Percentiles rank a stretch among this genome's conserved stretches.
Evolutionary conservation across 495 filamentous ascomycete genomes (phyloP).

Genomic region (Astrocystis sublimbata): DNA sequence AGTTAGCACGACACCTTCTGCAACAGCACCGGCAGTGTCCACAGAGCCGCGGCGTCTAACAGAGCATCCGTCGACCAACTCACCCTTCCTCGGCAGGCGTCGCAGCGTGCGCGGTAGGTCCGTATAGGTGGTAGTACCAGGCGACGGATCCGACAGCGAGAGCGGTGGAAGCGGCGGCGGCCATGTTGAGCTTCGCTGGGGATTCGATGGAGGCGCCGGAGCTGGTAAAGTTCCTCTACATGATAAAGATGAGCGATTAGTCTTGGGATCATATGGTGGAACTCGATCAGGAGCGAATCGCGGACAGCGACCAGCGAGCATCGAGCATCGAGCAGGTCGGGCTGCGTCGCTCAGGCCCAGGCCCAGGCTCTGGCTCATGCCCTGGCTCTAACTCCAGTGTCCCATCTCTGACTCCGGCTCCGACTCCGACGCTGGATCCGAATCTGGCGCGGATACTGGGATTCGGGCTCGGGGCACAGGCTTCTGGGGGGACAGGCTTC

Average conservation of each 20-base stretch:
- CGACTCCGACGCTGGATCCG: too few species aligned
- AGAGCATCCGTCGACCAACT: slow-evolving; percentile 49
- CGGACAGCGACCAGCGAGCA: not conserved
- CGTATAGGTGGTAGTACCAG: slow-evolving; percentile 96
- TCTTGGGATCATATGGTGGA: slow-evolving; percentile 24
- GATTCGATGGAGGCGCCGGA: slow-evolving; percentile 59
- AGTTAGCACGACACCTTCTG: slow-evolving; percentile 20
- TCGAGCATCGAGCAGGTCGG: slow-evolving; percentile 4
- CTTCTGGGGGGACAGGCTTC: slow-evolving; percentile 2
- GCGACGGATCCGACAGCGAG: slow-evolving; percentile 83
- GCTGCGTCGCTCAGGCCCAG: too few species aligned
- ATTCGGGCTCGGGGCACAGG: slow-evolving; percentile 18
- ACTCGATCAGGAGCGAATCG: not conserved
- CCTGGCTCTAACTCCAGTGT: too few species aligned
- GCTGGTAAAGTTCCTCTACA: slow-evolving; percentile 62
- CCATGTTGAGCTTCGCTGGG: slow-evolving; percentile 69
- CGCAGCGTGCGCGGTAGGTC: slow-evolving; percentile 80
- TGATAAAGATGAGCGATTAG: slow-evolving; percentile 30
- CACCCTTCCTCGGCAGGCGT: slow-evolving; percentile 97
- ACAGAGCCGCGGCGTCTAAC: not conserved
- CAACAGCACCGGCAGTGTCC: not conserved
- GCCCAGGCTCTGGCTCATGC: too few species aligned
- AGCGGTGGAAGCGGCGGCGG: slow-evolving; percentile 78
- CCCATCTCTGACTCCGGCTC: too few species aligned
- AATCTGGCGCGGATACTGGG: too few species aligned